Base-by-base conservation (phyloP, 208 protist species). In the Acanthamoeba triangularis region DNA sequence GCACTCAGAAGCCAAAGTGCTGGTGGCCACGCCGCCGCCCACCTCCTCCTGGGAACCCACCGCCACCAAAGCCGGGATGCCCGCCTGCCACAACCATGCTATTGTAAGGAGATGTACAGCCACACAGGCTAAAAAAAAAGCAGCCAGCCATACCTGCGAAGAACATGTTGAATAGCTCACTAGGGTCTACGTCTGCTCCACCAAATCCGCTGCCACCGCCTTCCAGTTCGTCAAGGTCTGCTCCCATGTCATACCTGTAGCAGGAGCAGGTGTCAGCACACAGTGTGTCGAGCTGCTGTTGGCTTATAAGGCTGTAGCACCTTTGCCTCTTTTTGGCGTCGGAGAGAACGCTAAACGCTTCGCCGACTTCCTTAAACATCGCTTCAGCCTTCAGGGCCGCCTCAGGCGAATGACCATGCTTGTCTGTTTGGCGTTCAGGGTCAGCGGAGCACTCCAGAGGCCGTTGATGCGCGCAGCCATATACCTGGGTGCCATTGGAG, bases 401-500 rank as follows among this genome's bases (percentile, higher is more conserved):
- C 85, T 61, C 76, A 20, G 13, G 87, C 23, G 80, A 69, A n/a
- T 61, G 76, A 1, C 93, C 78, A 49, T 87, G 78, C 33, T 84
- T 94, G 33, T 94, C 65, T 82, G 74, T 61, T 28, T 30, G 16
- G 16, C 7, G 16, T 25, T 0, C 54, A 61, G 11, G 20, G 14
- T 56, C 49, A 78, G 18, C 65, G 2, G 28, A 30, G 8, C 25
- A 13, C 25, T 30, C 37, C 37, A 41, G 37, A 41, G 37, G 37
- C 37, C 59, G 41, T 14, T 41, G 13, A 11, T 87, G 54, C 30
- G 59, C 13, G 37, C 61, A 61, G 85, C 87, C 49, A 95, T 97
- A 95, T 97, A 93, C 98, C 98, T 35, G 98, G 98, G 65, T 98
- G 98, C 67, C 95, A 97, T 78, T 97, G 94, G 74, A 98, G 78